phyloP scores from a whole-genome alignment of 352 stramenopile genomes.

The Globisporangium barbulae region DNA sequence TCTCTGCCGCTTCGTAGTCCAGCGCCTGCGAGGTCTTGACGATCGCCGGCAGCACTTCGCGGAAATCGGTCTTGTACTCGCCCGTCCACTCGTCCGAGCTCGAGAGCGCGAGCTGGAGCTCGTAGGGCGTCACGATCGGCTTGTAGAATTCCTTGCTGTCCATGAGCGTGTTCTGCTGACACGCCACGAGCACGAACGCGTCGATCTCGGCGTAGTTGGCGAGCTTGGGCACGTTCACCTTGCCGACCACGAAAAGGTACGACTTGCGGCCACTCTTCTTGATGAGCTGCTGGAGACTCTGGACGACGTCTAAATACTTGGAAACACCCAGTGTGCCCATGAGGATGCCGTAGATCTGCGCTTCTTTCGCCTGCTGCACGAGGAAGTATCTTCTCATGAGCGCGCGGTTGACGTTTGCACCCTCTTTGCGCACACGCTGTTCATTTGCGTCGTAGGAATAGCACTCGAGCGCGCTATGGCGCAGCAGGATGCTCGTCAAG shows the following conservation, averaged over 20 bases:
- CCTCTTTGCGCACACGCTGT: conserved; percentile 45
- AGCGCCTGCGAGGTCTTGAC: conserved; percentile 35
- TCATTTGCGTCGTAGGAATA: conserved; percentile 69
- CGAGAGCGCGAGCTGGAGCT: conserved; percentile 93
- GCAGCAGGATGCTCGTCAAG: conserved; percentile 81
- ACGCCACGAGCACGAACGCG: conserved; percentile 95
- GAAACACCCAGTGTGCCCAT: conserved; percentile 93
- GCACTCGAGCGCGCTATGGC: conserved; percentile 63
- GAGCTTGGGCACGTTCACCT: conserved; percentile 97
- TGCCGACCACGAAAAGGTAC: conserved; percentile 97
- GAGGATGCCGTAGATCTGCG: conserved; percentile 95
- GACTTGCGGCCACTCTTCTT: conserved; percentile 89
- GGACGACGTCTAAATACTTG: conserved; percentile 91
- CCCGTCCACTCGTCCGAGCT: conserved; percentile 85
- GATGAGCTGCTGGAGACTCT: conserved; percentile 86
- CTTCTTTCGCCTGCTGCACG: conserved; percentile 93
- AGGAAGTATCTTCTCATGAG: conserved; percentile 73
- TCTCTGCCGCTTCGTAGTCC: conserved; percentile 17
- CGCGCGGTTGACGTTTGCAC: conserved; percentile 58
- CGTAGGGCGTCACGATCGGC: conserved; percentile 91
- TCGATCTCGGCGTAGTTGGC: conserved; percentile 98
- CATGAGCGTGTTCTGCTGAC: conserved; percentile 94
- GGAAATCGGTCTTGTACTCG: conserved; percentile 82
- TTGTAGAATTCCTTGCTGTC: conserved; percentile 91
- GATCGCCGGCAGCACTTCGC: conserved; percentile 68